phyloP scores from a whole-genome alignment of 148 eudicot species.

The Hydrangea macrophylla region DNA sequence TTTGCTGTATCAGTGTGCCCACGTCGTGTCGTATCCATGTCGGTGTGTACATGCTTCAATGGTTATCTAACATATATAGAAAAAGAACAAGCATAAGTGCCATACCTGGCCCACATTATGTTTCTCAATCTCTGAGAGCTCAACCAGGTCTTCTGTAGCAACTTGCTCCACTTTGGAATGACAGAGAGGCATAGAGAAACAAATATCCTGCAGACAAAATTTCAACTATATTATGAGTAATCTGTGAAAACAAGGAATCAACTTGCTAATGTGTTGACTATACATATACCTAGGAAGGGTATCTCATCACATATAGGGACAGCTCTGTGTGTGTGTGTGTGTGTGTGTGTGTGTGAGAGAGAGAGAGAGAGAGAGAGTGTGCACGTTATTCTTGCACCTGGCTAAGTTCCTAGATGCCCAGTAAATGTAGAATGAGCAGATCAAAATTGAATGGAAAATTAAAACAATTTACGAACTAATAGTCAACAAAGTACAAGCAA shows the following conservation, averaged over 20 bases:
- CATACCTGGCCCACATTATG: constrained; percentile 82
- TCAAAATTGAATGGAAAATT: not conserved
- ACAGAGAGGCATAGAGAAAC: constrained; percentile 86
- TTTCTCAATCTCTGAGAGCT: constrained; percentile 91
- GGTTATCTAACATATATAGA: too few relatives aligned
- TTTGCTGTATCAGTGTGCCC: too few relatives aligned
- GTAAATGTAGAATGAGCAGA: not conserved
- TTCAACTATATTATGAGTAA: too few relatives aligned
- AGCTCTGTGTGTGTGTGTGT: too few relatives aligned
- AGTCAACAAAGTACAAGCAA: not conserved
- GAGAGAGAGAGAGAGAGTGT: not conserved
- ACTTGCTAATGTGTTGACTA: too few relatives aligned
- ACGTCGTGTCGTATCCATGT: too few relatives aligned
- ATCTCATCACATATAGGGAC: too few relatives aligned
- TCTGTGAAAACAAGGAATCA: too few relatives aligned
- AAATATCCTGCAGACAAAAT: constrained; percentile 46
- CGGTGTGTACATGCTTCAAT: too few relatives aligned
- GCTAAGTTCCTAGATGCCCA: not conserved
- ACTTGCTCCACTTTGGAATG: constrained; percentile 66
- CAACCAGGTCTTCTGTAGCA: constrained; percentile 83
- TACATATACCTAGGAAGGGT: too few relatives aligned
- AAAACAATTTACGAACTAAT: not conserved
- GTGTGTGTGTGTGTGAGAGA: not conserved
- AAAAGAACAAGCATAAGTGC: not conserved
- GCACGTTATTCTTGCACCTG: too few relatives aligned